These are phyloP conservation scores for Teunomyces lycoperdinae DNA, from an alignment of 805 yeast species.

Conservation along the genomic window DNA sequence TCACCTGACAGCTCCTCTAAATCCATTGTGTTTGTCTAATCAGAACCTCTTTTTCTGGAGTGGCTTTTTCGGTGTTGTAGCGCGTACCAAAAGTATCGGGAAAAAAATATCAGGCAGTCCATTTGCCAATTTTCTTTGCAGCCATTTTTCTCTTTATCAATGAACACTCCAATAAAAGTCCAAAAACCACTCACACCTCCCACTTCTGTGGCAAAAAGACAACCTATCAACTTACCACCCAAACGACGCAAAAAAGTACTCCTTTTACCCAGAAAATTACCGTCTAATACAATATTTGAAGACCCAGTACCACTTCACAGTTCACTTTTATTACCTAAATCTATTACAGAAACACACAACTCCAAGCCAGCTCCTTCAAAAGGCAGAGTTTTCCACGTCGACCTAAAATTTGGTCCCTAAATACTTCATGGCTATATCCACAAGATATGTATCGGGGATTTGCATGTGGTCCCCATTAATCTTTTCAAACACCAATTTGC, in stretches of 20 bases:
- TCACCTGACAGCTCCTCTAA: constrained; percentile 2
- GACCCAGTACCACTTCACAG: no score
- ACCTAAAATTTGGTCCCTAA: constrained; percentile 26
- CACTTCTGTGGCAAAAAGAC: not conserved
- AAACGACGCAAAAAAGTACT: not conserved
- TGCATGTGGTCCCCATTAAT: constrained; percentile 66
- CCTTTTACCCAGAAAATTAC: not conserved
- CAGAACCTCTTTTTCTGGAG: no score
- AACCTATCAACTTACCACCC: not conserved
- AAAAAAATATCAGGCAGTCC: no score
- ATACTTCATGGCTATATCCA: constrained; percentile 41
- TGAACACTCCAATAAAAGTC: not conserved
- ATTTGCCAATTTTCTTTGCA: not conserved
- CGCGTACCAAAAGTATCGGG: no score
- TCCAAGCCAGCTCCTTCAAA: not conserved
- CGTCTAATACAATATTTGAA: not conserved
- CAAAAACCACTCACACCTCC: constrained; percentile 3
- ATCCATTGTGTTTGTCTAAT: not conserved
- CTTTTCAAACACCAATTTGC: constrained; percentile 45
- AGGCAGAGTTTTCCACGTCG: not conserved
- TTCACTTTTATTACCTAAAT: not conserved
- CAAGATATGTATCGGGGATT: constrained; percentile 52
- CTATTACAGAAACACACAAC: not conserved
- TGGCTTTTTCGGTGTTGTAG: no score
- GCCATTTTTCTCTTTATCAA: not conserved